Conservation (phyloP, 441 rosid genomes). For the Adansonia rubrostipa region DNA sequence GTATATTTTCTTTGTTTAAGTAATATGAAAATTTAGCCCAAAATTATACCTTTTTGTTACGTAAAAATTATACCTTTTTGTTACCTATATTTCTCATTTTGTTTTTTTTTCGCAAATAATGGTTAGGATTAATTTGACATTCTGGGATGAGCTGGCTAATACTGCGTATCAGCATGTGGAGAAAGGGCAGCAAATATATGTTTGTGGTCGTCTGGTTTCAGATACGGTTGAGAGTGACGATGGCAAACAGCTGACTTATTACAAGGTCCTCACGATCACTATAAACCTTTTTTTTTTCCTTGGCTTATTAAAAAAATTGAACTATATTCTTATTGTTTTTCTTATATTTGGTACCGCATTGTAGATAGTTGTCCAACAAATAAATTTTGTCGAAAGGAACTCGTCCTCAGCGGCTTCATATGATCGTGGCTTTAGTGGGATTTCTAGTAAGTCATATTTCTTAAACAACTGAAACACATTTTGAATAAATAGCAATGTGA, state of each 20-base stretch:
- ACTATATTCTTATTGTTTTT: conserved; percentile 2
- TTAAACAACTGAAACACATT: not conserved
- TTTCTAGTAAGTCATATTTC: conserved; percentile 39
- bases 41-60: not conserved
- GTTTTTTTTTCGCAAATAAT: not conserved
- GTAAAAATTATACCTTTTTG: not conserved
- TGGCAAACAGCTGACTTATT: conserved; percentile 59
- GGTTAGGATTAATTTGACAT: conserved; percentile 64
- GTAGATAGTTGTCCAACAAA: conserved; percentile 65
- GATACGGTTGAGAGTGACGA: conserved; percentile 58
- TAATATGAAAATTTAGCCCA: not conserved
- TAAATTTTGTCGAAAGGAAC: conserved; percentile 60
- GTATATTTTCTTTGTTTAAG: conserved; percentile 30
- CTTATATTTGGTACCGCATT: conserved; percentile 9
- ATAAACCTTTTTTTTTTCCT: not conserved
- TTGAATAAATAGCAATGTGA: not conserved
- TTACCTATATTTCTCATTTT: not conserved
- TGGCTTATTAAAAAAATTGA: conserved; percentile 2
- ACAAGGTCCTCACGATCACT: conserved; percentile 45
- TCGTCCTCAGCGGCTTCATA: conserved; percentile 30
- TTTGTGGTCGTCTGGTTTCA: conserved; percentile 59
- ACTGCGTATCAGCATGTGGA: conserved; percentile 56
- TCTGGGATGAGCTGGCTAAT: conserved; percentile 69
- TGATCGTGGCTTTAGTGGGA: conserved; percentile 37
- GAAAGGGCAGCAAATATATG: conserved; percentile 66